These are phyloP conservation scores for Parmelia sp. DNA, from an alignment of 495 filamentous ascomycete species.

Conservation along the genomic window DNA sequence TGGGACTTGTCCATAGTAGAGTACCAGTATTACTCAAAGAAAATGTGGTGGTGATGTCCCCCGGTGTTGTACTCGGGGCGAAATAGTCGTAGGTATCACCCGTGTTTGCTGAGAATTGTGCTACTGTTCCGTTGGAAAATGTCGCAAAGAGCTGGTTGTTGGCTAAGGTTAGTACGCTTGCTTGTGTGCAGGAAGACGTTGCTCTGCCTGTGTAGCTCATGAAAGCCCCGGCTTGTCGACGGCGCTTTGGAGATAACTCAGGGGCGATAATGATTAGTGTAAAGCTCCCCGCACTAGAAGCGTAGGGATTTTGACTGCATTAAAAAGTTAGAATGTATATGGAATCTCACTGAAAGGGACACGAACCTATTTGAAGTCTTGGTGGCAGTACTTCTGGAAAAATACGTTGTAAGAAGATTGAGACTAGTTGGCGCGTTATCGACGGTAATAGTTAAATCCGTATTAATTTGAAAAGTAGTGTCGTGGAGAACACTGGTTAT, in stretches of 20 bases:
- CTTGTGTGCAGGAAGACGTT: constrained; percentile 15
- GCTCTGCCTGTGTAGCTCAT: constrained; percentile 13
- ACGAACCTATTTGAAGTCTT: constrained; percentile 6
- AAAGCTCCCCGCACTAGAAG: background rate
- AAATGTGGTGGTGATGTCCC: constrained; percentile 13
- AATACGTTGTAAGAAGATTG: constrained; percentile 15
- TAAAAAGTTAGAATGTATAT: background rate
- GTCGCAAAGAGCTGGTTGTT: constrained; percentile 13
- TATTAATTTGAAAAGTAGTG: constrained; percentile 9
- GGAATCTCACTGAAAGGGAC: background rate
- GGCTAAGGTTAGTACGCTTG: constrained; percentile 7
- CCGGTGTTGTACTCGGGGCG: constrained; percentile 9
- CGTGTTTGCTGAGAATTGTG: constrained; percentile 13
- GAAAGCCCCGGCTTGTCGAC: constrained; percentile 15
- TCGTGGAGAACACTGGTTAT: constrained; percentile 9
- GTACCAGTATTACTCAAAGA: constrained; percentile 10
- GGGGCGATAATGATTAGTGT: background rate
- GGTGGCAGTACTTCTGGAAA: constrained; percentile 3
- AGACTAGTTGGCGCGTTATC: constrained; percentile 17
- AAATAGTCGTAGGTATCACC: constrained; percentile 9
- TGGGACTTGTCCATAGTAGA: constrained; percentile 12
- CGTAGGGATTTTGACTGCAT: background rate
- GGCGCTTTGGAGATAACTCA: constrained; percentile 9
- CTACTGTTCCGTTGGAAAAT: constrained; percentile 14
- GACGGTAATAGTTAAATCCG: constrained; percentile 16